phyloP scores from a whole-genome alignment of 192 early-diverging fungal species.

The Rhizoclosmatium sp. region DNA sequence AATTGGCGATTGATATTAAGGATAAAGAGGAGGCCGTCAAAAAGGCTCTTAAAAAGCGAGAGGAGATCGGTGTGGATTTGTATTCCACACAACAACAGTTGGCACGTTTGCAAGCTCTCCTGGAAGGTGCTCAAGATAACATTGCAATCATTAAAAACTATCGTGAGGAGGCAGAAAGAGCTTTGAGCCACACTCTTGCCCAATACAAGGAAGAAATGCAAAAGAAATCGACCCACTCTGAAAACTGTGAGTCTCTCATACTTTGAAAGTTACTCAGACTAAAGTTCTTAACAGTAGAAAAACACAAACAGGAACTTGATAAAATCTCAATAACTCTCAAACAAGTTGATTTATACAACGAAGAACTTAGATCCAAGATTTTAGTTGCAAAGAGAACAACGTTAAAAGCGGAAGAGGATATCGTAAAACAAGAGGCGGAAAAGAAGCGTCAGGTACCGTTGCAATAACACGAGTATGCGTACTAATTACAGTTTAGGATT shows the following conservation, averaged over 20 bases:
- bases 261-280: constrained; percentile 10
- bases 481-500: constrained; percentile 48
- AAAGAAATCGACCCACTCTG: constrained; percentile 45
- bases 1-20: constrained; percentile 57
- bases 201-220: constrained; percentile 61
- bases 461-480: not conserved
- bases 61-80: constrained; percentile 65
- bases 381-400: constrained; percentile 65
- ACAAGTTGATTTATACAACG: constrained; percentile 69
- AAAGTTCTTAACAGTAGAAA: constrained; percentile 49
- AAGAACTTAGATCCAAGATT: constrained; percentile 63
- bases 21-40: constrained; percentile 64
- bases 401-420: constrained; percentile 70
- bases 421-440: constrained; percentile 64
- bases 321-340: constrained; percentile 64
- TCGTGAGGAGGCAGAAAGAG: constrained; percentile 61
- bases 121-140: constrained; percentile 61
- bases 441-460: constrained; percentile 63
- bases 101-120: constrained; percentile 58
- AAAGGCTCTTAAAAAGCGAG: constrained; percentile 51
- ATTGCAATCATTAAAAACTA: constrained; percentile 52
- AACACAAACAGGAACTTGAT: constrained; percentile 66
- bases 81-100: constrained; percentile 68
- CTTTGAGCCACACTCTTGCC: constrained; percentile 40
- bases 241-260: constrained; percentile 48